Conservation (phyloP, 495 filamentous ascomycete genomes). For the Immersiella caudata region DNA sequence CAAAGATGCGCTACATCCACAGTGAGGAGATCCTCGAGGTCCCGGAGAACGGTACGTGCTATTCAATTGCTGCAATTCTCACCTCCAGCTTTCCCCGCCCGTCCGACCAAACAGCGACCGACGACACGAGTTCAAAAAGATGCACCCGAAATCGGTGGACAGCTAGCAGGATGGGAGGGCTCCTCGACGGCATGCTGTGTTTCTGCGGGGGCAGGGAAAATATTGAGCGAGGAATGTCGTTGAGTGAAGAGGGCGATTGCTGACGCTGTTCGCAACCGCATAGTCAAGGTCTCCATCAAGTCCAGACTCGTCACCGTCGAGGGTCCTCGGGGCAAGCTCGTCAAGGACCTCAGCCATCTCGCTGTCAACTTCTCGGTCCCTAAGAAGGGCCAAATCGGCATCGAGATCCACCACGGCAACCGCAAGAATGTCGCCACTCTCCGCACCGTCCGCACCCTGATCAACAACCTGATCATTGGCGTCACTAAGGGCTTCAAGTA, state of each 20-base stretch:
- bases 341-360: conserved; percentile 93
- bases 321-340: conserved; percentile 91
- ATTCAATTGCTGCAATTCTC: conserved; percentile 26
- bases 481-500: conserved; percentile 99
- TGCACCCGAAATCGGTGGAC: conserved; percentile 2
- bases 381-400: conserved; percentile 79
- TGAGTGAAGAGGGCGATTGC: conserved; percentile 27
- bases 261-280: conserved; percentile 42
- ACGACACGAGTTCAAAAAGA: conserved; percentile 20
- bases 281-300: conserved; percentile 96
- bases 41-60: conserved; percentile 89
- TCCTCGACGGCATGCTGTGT: neutral
- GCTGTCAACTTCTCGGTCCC: conserved; percentile 91
- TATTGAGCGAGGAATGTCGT: neutral
- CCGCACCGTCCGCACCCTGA: conserved; percentile 93
- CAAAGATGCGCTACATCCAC: conserved; percentile 98
- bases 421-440: conserved; percentile 98
- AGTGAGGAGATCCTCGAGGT: conserved; percentile 90
- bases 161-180: neutral
- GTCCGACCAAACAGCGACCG: conserved; percentile 8
- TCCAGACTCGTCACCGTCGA: conserved; percentile 94
- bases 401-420: conserved; percentile 95
- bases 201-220: neutral
- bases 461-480: conserved; percentile 97
- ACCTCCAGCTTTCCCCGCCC: conserved; percentile 8